Conservation (phyloP, 1,284 basidiomycete species). For the Trichosporon sp. region DNA sequence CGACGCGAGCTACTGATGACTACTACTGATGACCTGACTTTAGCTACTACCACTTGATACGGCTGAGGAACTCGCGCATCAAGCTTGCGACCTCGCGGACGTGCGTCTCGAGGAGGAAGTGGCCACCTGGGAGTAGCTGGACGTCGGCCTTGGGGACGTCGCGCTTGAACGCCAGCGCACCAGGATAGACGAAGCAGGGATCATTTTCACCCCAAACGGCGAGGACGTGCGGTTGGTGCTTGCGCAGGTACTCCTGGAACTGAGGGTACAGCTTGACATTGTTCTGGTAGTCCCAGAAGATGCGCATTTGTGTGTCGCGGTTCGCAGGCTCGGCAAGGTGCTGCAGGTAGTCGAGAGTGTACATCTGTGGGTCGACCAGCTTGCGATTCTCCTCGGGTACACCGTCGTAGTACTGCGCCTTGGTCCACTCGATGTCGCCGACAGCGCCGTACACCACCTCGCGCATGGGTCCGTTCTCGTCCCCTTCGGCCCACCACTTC, state of each 20-base stretch:
- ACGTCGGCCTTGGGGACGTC: slow-evolving; percentile 58
- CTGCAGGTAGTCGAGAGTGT: slow-evolving; percentile 58
- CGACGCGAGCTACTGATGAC: background rate
- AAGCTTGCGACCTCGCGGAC: slow-evolving; percentile 40
- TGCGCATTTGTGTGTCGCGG: slow-evolving; percentile 57
- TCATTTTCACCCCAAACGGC: slow-evolving; percentile 62
- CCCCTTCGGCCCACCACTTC: slow-evolving; percentile 51
- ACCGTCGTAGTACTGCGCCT: slow-evolving; percentile 36
- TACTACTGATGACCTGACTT: background rate
- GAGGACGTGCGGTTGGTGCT: slow-evolving; percentile 57
- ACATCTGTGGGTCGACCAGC: slow-evolving; percentile 39
- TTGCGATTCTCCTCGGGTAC: slow-evolving; percentile 22
- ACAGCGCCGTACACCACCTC: slow-evolving; percentile 17
- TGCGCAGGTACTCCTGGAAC: slow-evolving; percentile 60
- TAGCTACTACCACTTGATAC: slow-evolving; percentile 12
- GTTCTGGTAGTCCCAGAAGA: slow-evolving; percentile 59
- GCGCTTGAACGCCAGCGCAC: slow-evolving; percentile 59
- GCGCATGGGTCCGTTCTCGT: slow-evolving; percentile 23
- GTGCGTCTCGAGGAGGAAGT: slow-evolving; percentile 60
- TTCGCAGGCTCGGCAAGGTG: slow-evolving; percentile 54
- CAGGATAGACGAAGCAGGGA: slow-evolving; percentile 58
- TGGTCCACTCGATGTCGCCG: slow-evolving; percentile 21
- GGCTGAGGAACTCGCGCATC: slow-evolving; percentile 35
- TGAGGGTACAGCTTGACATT: slow-evolving; percentile 60
- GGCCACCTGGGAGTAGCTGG: slow-evolving; percentile 59